Percentiles rank a stretch among this genome's conserved stretches.
Conservation (phyloP, 2,329 filamentous ascomycete species). For the Pestalotiopsis sp. region DNA sequence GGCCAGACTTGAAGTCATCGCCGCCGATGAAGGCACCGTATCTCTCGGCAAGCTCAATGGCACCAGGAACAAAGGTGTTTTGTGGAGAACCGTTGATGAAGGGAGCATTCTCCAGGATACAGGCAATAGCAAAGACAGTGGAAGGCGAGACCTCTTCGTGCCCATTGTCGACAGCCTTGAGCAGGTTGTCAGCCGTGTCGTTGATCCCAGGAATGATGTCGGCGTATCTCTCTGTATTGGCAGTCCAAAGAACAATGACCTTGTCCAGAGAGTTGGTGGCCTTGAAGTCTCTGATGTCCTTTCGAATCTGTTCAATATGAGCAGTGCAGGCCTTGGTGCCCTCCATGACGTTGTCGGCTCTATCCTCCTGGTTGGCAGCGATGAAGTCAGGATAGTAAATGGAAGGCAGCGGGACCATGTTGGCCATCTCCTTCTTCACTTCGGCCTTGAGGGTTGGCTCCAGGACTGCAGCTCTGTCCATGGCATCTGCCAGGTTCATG, state of each 20-base stretch:
- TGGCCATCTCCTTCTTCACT: conserved; percentile 90
- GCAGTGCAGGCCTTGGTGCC: conserved; percentile 83
- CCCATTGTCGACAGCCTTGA: conserved; percentile 83
- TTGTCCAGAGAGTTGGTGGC: conserved; percentile 82
- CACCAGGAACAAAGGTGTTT: conserved; percentile 97
- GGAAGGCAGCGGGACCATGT: conserved; percentile 86
- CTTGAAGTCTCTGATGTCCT: conserved; percentile 96
- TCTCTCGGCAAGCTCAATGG: conserved; percentile 84
- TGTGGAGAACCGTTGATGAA: conserved; percentile 99
- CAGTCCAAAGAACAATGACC: conserved; percentile 97
- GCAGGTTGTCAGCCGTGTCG: conserved; percentile 92
- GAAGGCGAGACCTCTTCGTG: conserved; percentile 94
- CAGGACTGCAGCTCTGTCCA: conserved; percentile 94
- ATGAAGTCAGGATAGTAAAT: conserved; percentile 99
- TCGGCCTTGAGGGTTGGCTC: conserved; percentile 91
- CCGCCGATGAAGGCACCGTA: conserved; percentile 91
- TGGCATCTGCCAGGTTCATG: conserved; percentile 85
- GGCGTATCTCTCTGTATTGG: conserved; percentile 97
- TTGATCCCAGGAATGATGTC: conserved; percentile 88
- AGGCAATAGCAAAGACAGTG: conserved; percentile 93
- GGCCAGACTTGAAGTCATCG: conserved; percentile 99
- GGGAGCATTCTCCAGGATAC: conserved; percentile 83
- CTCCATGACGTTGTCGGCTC: conserved; percentile 86
- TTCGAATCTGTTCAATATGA: conserved; percentile 90
- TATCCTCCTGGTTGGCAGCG: conserved; percentile 95